Conservation (phyloP, 2,329 filamentous ascomycete species). For the Waltergamsia citrina region DNA sequence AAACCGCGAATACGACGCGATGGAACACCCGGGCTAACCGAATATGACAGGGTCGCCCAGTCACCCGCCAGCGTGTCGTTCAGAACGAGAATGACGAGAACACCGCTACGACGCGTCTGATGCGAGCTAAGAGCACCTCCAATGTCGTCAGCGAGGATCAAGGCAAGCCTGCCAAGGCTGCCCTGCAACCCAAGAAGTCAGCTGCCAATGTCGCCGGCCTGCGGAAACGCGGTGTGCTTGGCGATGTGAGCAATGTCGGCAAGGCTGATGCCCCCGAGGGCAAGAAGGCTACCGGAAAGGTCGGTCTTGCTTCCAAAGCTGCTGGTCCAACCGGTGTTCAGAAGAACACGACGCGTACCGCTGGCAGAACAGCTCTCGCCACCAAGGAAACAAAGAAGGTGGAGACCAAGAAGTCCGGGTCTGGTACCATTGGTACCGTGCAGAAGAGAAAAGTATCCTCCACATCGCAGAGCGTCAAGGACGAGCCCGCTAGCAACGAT, state of each 20-base stretch:
- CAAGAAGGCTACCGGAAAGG: conserved; percentile 65
- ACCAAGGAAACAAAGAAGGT: conserved; percentile 61
- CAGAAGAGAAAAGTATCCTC: conserved; percentile 59
- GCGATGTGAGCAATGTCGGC: conserved; percentile 90
- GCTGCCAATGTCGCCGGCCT: conserved; percentile 36
- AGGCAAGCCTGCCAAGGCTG: conserved; percentile 47
- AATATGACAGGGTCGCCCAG: conserved; percentile 5
- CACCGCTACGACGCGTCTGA: conserved; percentile 68
- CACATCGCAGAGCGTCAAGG: conserved; percentile 22
- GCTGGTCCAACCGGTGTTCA: conserved; percentile 74
- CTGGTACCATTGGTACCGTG: conserved; percentile 51
- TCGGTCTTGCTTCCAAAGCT: conserved; percentile 68
- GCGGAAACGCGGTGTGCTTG: conserved; percentile 75
- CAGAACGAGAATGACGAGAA: conserved; percentile 97
- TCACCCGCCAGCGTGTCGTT: conserved; percentile 56
- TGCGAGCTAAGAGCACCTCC: conserved; percentile 82
- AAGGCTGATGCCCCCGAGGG: conserved; percentile 64
- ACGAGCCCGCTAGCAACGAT: conserved; percentile 49
- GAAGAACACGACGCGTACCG: conserved; percentile 51
- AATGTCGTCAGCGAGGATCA: conserved; percentile 56
- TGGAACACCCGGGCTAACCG: conserved; percentile 8
- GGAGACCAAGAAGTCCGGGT: conserved; percentile 63
- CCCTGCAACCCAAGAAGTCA: conserved; percentile 60
- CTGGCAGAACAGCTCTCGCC: conserved; percentile 52
- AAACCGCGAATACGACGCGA: neutral